Evolutionary conservation across 208 protist genomes (phyloP), one percentile per base, ranked within the genome.

Genomic region (Crithidia mellificae): DNA sequence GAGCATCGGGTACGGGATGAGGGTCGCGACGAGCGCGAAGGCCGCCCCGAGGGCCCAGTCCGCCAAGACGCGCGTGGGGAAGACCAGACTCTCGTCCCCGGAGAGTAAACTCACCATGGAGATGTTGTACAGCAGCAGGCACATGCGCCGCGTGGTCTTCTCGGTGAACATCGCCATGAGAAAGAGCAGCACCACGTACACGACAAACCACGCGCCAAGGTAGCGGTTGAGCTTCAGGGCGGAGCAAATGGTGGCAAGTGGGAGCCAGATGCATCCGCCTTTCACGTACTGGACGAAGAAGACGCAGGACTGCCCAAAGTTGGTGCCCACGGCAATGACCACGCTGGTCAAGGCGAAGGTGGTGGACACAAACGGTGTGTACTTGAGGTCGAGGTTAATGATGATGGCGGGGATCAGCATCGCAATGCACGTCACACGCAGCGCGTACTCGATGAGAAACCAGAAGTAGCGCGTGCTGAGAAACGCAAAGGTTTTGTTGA

Each of bases 91-190:
- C n/a, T 61, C 44, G 46, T 85, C n/a, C n/a, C n/a, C 47, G 14
- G 84, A 43, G 11, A 95, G 75, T 7, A 95, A 38, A 6, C 85
- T 84, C 25, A 95, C 79, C 66, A 86, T 86, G 62, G 87, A 92
- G 54, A 54, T 89, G 74, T 96, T 96, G 76, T 94, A 94, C 6
- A 96, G 76, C n/a, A 94, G 83, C n/a, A 96, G 79, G 63, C 74
- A 88, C 53, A 94, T 88, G 24, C 91, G 85, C 6, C 86, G 81
- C 46, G 74, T 77, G 56, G 90, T 87, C 30, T 66, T 72, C 24
- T 94, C 86, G 25, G 88, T 94, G 53, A 91, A 83, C n/a, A 69
- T 36, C 22, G 86, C 91, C 73, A 94, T 90, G 68, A 96, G 61
- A 70, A 96, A 90, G 25, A 96, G 71, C 20, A 86, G 68, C 11